Percentiles rank a stretch among this genome's conserved stretches.
These are phyloP conservation scores for Pythium angustatum DNA, from an alignment of 352 stramenopile genomes.

Conservation along the genomic window DNA sequence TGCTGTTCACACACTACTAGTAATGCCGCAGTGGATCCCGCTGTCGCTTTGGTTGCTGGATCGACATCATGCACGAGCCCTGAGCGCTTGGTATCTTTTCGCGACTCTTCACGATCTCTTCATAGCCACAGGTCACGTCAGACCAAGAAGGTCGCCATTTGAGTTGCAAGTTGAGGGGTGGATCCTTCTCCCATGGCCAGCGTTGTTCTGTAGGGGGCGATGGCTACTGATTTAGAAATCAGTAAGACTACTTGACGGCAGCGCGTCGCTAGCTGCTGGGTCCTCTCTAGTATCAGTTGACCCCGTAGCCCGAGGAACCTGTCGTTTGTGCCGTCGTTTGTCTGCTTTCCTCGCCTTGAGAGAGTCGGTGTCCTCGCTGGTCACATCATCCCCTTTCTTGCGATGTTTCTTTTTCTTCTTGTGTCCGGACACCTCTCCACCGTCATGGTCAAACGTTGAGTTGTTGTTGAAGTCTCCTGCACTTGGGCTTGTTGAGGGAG, in stretches of 20 bases:
- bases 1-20: not conserved
- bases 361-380: not conserved
- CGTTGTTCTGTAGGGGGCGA: no score
- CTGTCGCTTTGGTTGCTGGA: no score
- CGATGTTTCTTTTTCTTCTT: constrained; percentile 30
- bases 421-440: not conserved
- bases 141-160: no score
- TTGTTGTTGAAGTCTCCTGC: not conserved
- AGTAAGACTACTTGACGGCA: not conserved
- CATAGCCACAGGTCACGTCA: constrained; percentile 5
- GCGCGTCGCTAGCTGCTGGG: not conserved
- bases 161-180: no score
- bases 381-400: constrained; percentile 14
- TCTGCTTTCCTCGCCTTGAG: not conserved
- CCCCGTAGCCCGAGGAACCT: not conserved
- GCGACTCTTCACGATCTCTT: constrained; percentile 8
- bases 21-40: no score
- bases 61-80: not conserved
- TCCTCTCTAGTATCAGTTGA: not conserved
- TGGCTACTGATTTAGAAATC: no score
- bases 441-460: constrained; percentile 1
- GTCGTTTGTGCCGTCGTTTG: constrained; percentile 15
- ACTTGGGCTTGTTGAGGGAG: not conserved
- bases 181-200: no score
- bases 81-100: not conserved